Conservation (phyloP, 2,329 filamentous ascomycete species). For the Myriosclerotinia scirpicola region DNA sequence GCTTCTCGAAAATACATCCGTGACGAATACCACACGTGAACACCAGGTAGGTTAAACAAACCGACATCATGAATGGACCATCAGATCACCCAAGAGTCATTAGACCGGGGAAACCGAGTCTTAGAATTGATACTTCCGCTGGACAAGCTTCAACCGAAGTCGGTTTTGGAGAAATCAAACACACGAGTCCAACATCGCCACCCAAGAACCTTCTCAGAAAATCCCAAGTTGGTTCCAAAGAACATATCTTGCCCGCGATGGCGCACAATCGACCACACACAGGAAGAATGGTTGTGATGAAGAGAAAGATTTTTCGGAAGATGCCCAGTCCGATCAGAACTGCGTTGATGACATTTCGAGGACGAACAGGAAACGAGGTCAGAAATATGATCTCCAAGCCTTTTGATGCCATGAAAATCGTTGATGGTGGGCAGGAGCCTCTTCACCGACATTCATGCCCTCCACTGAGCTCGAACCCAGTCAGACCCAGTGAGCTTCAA, state of each 20-base stretch:
- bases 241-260: neutral
- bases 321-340: neutral
- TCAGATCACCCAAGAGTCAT: neutral
- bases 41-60: neutral
- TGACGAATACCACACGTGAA: neutral
- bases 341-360: neutral
- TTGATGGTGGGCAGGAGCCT: neutral
- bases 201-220: neutral
- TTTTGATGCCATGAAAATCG: neutral
- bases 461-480: constrained; percentile 1
- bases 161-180: neutral
- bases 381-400: neutral
- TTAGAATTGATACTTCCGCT: neutral
- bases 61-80: neutral
- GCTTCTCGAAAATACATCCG: neutral
- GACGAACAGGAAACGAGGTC: neutral
- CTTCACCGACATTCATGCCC: neutral
- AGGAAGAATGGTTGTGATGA: neutral
- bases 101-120: neutral
- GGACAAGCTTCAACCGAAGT: neutral
- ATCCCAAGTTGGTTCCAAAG: neutral
- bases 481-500: neutral
- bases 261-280: neutral
- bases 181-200: neutral
- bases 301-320: constrained; percentile 1